phyloP scores from a whole-genome alignment of 1,284 basidiomycete genomes.

The Malassezia psittaci region DNA sequence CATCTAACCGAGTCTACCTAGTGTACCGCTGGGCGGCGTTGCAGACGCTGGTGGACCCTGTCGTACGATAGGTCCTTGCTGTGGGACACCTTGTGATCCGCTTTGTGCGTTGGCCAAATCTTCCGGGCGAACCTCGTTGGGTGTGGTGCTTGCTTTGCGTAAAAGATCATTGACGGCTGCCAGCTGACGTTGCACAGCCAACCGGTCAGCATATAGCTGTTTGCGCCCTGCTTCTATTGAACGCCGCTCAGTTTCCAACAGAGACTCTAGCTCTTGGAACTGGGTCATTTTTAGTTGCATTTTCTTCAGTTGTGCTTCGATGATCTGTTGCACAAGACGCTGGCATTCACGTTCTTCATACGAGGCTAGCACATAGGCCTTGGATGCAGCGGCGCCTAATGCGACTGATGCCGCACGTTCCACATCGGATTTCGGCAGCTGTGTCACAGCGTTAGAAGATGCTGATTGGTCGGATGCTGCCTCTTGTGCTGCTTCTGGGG shows the following conservation, averaged over 20 bases:
- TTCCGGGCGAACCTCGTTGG: constrained; percentile 24
- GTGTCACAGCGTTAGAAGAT: constrained; percentile 12
- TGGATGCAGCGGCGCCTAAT: constrained; percentile 76
- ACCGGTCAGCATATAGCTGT: constrained; percentile 39
- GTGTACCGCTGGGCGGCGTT: constrained; percentile 12
- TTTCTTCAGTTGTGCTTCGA: constrained; percentile 83
- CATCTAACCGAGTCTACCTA: constrained; percentile 22
- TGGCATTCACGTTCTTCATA: constrained; percentile 75
- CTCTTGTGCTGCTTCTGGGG: too few species aligned
- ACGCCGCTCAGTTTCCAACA: constrained; percentile 41
- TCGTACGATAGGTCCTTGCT: constrained; percentile 39
- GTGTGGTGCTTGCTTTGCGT: constrained; percentile 29
- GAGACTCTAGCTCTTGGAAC: constrained; percentile 41
- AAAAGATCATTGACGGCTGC: constrained; percentile 39
- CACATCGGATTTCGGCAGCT: constrained; percentile 31
- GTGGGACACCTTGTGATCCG: constrained; percentile 31
- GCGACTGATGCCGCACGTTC: constrained; percentile 43
- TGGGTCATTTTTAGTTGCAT: constrained; percentile 51
- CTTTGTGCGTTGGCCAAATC: constrained; percentile 27
- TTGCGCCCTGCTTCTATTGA: constrained; percentile 33
- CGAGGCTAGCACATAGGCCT: constrained; percentile 69
- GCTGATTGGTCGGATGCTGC: too few species aligned
- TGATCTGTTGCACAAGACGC: constrained; percentile 68
- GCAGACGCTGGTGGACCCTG: constrained; percentile 14
- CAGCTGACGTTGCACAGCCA: constrained; percentile 41